These are phyloP conservation scores for Cyclotella cryptica DNA, from an alignment of 108 stramenopile genomes.

Conservation along the genomic window DNA sequence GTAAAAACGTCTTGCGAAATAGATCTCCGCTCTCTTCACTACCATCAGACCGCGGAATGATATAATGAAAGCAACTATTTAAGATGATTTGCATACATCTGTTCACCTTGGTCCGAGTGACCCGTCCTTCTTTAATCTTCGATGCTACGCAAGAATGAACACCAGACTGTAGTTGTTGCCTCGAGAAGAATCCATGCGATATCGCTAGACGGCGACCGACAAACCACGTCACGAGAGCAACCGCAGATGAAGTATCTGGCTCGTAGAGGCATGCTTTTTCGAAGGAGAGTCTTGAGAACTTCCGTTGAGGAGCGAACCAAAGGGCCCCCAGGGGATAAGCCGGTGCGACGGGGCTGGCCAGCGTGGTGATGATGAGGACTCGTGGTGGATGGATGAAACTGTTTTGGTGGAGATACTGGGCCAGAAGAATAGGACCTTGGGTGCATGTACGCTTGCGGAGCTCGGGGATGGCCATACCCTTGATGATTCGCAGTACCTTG, in stretches of 20 bases:
- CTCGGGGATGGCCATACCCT: constrained; percentile 6
- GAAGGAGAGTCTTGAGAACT: constrained; percentile 85
- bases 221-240: constrained; percentile 88
- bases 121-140: constrained; percentile 78
- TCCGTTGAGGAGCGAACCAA: constrained; percentile 71
- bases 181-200: constrained; percentile 79
- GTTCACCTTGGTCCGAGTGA: constrained; percentile 91
- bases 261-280: constrained; percentile 92
- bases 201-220: constrained; percentile 82
- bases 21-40: constrained; percentile 81
- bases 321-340: background rate
- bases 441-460: constrained; percentile 6
- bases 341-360: background rate
- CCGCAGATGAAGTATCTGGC: constrained; percentile 83
- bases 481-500: constrained; percentile 19
- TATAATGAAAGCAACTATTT: constrained; percentile 92
- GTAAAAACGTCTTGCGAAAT: constrained; percentile 62
- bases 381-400: constrained; percentile 12
- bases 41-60: constrained; percentile 86
- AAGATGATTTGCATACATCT: constrained; percentile 93
- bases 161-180: constrained; percentile 87
- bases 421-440: constrained; percentile 10
- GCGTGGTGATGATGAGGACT: constrained; percentile 8
- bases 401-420: constrained; percentile 23
- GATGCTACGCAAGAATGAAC: constrained; percentile 82